phyloP scores from a whole-genome alignment of 1,139 yeast species.

The Taphrina deformans region DNA sequence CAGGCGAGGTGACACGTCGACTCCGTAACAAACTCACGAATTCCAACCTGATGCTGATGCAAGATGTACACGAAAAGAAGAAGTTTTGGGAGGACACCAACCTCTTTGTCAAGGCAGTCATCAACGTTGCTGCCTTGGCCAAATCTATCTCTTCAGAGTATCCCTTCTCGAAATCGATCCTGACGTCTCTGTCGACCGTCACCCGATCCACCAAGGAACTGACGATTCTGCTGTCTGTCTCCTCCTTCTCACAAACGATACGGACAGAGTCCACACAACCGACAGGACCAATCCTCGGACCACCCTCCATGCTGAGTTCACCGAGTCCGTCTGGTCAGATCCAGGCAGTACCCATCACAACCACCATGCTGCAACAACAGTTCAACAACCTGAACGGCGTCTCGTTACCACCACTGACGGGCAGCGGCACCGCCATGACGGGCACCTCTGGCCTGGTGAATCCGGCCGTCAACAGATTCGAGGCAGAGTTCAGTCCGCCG shows the following conservation, averaged over 20 bases:
- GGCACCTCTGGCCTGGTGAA: slow-evolving; percentile 3
- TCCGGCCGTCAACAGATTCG: slow-evolving; percentile 6
- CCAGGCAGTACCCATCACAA: slow-evolving; percentile 23
- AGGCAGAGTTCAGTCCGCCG: slow-evolving; percentile 16
- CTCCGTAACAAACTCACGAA: slow-evolving; percentile 60
- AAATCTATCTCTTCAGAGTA: slow-evolving; percentile 36
- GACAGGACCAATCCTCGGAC: background rate
- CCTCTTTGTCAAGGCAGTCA: slow-evolving; percentile 62
- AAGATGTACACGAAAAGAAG: slow-evolving; percentile 56
- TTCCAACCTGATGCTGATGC: slow-evolving; percentile 53
- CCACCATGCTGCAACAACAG: slow-evolving; percentile 15
- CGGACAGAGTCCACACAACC: slow-evolving; percentile 6
- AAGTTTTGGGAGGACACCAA: slow-evolving; percentile 86
- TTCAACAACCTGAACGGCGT: background rate
- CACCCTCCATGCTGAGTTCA: slow-evolving; percentile 9
- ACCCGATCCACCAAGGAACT: slow-evolving; percentile 37
- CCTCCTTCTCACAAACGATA: slow-evolving; percentile 25
- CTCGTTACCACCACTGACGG: background rate
- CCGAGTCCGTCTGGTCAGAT: slow-evolving; percentile 33
- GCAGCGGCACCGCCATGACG: slow-evolving; percentile 1
- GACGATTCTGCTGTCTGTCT: slow-evolving; percentile 37
- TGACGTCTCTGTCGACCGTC: slow-evolving; percentile 37
- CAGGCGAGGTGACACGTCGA: slow-evolving; percentile 76
- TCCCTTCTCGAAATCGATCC: slow-evolving; percentile 35
- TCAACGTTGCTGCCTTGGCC: slow-evolving; percentile 36